A percentile compares a stretch with the other conserved stretches of the same genome.
phyloP scores from a whole-genome alignment of 2,329 filamentous ascomycete species.

The Fusarium burgessii region DNA sequence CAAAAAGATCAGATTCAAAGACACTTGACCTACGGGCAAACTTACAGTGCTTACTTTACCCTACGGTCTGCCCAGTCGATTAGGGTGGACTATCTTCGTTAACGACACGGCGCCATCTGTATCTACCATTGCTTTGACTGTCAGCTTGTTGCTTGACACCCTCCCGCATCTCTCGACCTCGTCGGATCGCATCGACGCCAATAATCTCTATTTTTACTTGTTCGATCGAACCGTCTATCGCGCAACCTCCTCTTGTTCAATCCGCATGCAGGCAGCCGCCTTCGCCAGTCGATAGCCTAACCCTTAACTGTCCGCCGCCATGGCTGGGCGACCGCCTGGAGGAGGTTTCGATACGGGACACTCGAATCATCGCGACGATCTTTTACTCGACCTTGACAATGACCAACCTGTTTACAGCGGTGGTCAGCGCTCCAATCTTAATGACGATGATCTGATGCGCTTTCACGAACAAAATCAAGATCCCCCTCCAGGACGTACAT shows the following conservation, averaged over 20 bases:
- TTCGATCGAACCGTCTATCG: slow-evolving; percentile 9
- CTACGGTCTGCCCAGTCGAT: slow-evolving; percentile 9
- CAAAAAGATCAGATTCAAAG: slow-evolving; percentile 15
- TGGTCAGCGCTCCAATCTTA: slow-evolving; percentile 81
- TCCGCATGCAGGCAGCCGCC: slow-evolving; percentile 51
- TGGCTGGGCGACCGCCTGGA: slow-evolving; percentile 69
- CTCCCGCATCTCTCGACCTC: slow-evolving; percentile 30
- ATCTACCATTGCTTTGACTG: slow-evolving; percentile 9
- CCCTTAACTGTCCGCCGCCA: slow-evolving; percentile 61
- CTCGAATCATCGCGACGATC: slow-evolving; percentile 64
- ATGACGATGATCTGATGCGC: slow-evolving; percentile 83
- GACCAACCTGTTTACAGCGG: slow-evolving; percentile 77
- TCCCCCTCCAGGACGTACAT: slow-evolving; percentile 76
- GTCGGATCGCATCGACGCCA: slow-evolving; percentile 25
- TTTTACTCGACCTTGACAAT: slow-evolving; percentile 81
- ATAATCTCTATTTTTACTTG: background rate
- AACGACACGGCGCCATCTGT: slow-evolving; percentile 30
- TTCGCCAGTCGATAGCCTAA: slow-evolving; percentile 47
- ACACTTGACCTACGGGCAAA: slow-evolving; percentile 3
- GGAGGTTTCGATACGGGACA: slow-evolving; percentile 62
- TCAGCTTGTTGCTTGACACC: slow-evolving; percentile 41
- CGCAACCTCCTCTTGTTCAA: slow-evolving; percentile 31
- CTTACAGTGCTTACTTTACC: slow-evolving; percentile 36
- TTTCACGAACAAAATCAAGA: slow-evolving; percentile 79
- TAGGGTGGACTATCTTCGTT: slow-evolving; percentile 13